Conservation (phyloP, 192 early-diverging fungal species). For the Podila minutissima region DNA sequence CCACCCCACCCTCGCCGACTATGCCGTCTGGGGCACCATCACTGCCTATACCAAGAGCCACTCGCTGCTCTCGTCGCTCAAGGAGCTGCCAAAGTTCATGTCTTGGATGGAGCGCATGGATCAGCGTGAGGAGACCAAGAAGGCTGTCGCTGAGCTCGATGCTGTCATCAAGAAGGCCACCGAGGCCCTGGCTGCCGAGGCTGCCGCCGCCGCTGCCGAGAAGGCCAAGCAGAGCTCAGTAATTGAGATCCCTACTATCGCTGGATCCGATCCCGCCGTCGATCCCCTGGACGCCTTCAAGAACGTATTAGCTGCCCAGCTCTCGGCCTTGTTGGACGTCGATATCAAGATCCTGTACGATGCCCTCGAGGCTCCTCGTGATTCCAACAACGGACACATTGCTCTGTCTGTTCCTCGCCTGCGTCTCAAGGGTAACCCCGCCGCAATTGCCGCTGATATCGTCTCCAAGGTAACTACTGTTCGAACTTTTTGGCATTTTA, state of each 20-base stretch:
- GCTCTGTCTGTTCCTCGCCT: slow-evolving; percentile 74
- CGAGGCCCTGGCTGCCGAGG: slow-evolving; percentile 26
- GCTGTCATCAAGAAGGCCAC: slow-evolving; percentile 29
- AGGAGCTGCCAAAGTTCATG: slow-evolving; percentile 33
- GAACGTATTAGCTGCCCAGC: slow-evolving; percentile 64
- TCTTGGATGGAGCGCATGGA: slow-evolving; percentile 45
- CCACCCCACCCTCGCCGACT: slow-evolving; percentile 47
- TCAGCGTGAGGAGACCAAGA: slow-evolving; percentile 30
- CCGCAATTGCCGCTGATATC: slow-evolving; percentile 68
- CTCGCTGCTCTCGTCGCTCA: slow-evolving; percentile 35
- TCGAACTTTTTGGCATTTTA: background rate
- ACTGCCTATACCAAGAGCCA: slow-evolving; percentile 49
- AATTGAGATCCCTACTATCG: slow-evolving; percentile 32
- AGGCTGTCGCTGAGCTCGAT: slow-evolving; percentile 26
- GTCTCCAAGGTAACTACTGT: slow-evolving; percentile 57
- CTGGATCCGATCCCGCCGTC: slow-evolving; percentile 55
- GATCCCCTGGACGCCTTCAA: slow-evolving; percentile 75
- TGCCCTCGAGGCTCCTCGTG: slow-evolving; percentile 70
- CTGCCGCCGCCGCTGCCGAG: slow-evolving; percentile 27
- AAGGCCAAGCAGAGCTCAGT: slow-evolving; percentile 38
- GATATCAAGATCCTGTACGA: slow-evolving; percentile 56
- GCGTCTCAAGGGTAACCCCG: slow-evolving; percentile 77
- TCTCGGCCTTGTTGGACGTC: slow-evolving; percentile 62
- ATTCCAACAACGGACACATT: slow-evolving; percentile 72
- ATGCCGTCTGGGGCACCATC: slow-evolving; percentile 52